These are phyloP conservation scores for Lophiostoma macrostomum DNA, from an alignment of 495 filamentous ascomycete species.

Conservation along the genomic window DNA sequence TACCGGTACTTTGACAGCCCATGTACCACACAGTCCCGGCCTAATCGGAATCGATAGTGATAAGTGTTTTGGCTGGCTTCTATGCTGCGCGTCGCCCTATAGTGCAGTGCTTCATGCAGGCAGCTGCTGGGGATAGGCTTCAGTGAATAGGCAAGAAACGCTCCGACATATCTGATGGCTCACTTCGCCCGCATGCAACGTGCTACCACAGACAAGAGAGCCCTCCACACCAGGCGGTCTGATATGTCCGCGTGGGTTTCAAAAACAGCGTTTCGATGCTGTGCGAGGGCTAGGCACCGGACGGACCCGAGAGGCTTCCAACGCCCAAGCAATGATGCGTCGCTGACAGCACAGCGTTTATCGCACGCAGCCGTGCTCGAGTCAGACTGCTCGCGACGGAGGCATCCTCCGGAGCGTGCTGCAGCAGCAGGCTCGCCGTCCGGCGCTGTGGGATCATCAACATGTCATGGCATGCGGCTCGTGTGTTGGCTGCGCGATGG, in stretches of 20 bases:
- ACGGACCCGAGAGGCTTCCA: background rate
- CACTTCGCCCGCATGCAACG: too few species aligned
- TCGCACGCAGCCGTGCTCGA: background rate
- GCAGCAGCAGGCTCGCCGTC: background rate
- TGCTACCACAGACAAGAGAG: too few species aligned
- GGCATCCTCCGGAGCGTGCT: background rate
- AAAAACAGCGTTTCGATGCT: background rate
- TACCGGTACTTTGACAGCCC: background rate
- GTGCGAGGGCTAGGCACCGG: slow-evolving; percentile 1
- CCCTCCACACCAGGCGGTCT: too few species aligned
- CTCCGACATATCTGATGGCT: too few species aligned
- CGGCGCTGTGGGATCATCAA: background rate
- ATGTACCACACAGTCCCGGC: background rate
- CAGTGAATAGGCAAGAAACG: too few species aligned
- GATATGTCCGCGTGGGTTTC: too few species aligned
- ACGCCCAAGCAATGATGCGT: background rate
- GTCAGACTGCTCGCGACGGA: background rate
- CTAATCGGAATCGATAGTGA: background rate
- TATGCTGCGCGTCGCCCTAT: background rate
- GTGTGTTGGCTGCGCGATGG: background rate
- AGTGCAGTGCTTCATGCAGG: too few species aligned
- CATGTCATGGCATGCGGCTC: background rate
- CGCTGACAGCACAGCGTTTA: background rate
- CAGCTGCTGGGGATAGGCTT: background rate
- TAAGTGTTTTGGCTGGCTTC: background rate